Evolutionary conservation across 768 basidiomycete species (phyloP), one percentile per base, ranked within the genome.

Genomic region (Termitomyces sp.): DNA sequence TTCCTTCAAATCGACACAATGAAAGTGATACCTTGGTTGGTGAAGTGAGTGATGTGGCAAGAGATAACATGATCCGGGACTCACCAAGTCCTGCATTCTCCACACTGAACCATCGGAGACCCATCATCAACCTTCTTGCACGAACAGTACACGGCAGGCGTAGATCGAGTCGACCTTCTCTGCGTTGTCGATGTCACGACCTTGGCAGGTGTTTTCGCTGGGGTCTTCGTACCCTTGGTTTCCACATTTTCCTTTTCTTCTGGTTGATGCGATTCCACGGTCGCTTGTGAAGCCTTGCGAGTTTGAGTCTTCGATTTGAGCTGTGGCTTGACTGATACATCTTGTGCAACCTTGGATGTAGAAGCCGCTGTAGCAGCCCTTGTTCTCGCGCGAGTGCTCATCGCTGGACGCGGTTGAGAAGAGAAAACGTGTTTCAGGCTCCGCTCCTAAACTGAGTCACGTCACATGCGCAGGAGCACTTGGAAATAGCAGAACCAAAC

Each of bases 71-170:
- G 32, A 55, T 57, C 50, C 57, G n/a, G 1, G 20, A 55, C 78
- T 52, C 63, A 79, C 92, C 92, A 93, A 64, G 87, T 86, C 28
- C 76, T 79, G 71, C 92, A 94, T 55, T 81, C 77, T 28, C 84
- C 80, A 69, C 92, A 94, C 39, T 76, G 76, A 53, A 94, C 87
- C 91, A 93, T 92, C 13, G 91, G 91, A 7, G 88, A 81, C 36
- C 89, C 91, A 75, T 92, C 88, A 71, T 93, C 88, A 42, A 81
- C 82, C 53, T 81, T 81, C 24, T 80, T 78, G 72, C 92, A 94
- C 0, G 81, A 73, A 75, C 92, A 94, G 66, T 82, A 78, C 7
- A 75, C 68, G 7, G 69, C 65, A 53, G 68, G 57, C 24, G 51
- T 42, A 59, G 66, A 42, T 58, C 51, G 60, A 48, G 49, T 39